Conservation (phyloP, 768 basidiomycete species). For the Phlebiopsis gigantea region DNA sequence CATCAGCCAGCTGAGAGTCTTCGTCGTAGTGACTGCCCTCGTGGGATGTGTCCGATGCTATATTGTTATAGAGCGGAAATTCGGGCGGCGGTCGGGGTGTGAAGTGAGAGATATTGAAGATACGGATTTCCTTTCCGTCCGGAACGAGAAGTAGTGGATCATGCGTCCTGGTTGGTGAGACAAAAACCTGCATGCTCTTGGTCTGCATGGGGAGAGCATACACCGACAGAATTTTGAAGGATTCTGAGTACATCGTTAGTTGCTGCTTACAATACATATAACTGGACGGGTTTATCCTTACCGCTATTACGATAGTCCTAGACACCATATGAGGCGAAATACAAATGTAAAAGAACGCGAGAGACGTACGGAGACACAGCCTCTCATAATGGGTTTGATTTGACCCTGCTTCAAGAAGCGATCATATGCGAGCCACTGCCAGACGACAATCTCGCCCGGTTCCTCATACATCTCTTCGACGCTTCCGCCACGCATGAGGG, state of each 20-base stretch:
- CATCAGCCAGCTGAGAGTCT: constrained; percentile 4
- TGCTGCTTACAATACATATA: not conserved
- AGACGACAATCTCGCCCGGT: constrained; percentile 39
- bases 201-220: constrained; percentile 37
- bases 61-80: constrained; percentile 29
- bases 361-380: constrained; percentile 59
- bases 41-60: not conserved
- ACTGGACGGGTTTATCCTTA: constrained; percentile 33
- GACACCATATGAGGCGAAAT: not conserved
- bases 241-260: constrained; percentile 35
- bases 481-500: constrained; percentile 16
- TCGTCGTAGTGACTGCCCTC: constrained; percentile 13
- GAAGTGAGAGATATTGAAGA: constrained; percentile 45
- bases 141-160: constrained; percentile 53
- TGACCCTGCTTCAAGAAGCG: constrained; percentile 51
- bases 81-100: constrained; percentile 36
- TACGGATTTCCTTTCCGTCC: constrained; percentile 32
- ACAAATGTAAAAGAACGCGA: not conserved
- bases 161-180: constrained; percentile 30
- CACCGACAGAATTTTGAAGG: constrained; percentile 57
- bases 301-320: constrained; percentile 78
- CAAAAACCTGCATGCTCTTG: constrained; percentile 36
- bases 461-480: constrained; percentile 19
- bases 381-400: constrained; percentile 39
- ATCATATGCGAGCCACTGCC: constrained; percentile 64